phyloP scores from a whole-genome alignment of 805 yeast genomes.

The Myxozyma geophila region DNA sequence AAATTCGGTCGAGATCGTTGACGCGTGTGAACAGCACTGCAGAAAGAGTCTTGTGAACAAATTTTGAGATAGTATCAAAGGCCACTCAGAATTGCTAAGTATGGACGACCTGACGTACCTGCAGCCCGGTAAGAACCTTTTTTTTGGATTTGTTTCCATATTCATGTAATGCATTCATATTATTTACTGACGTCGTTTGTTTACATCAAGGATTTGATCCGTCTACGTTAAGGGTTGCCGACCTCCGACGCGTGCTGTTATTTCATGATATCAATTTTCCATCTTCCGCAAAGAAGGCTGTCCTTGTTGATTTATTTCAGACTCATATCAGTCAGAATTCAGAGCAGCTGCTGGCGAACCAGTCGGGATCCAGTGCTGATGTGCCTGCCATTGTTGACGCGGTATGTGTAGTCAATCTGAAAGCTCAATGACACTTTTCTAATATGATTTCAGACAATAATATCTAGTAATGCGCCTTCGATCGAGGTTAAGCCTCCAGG shows the following conservation, averaged over 20 bases:
- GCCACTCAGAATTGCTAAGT: background rate
- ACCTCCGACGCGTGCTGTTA: constrained; percentile 66
- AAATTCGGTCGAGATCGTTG: background rate
- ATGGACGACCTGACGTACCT: constrained; percentile 23
- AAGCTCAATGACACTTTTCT: background rate
- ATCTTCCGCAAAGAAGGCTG: constrained; percentile 68
- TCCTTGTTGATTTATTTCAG: constrained; percentile 57
- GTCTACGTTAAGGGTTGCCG: constrained; percentile 63
- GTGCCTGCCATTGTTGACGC: constrained; percentile 52
- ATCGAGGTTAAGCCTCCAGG: background rate
- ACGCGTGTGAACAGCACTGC: background rate
- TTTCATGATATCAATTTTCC: constrained; percentile 67
- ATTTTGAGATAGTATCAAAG: background rate
- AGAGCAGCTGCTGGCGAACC: constrained; percentile 47
- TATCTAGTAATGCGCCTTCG: background rate
- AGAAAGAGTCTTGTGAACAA: background rate
- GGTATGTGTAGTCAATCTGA: constrained; percentile 12
- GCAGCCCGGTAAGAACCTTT: constrained; percentile 14
- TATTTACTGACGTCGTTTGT: background rate
- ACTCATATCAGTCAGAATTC: constrained; percentile 57
- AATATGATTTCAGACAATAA: background rate
- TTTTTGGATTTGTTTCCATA: background rate
- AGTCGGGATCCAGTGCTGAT: constrained; percentile 41
- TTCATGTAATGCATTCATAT: background rate
- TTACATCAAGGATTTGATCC: constrained; percentile 64